These are phyloP conservation scores for Nemania diffusa DNA, from an alignment of 2,329 filamentous ascomycete genomes.

Conservation along the genomic window DNA sequence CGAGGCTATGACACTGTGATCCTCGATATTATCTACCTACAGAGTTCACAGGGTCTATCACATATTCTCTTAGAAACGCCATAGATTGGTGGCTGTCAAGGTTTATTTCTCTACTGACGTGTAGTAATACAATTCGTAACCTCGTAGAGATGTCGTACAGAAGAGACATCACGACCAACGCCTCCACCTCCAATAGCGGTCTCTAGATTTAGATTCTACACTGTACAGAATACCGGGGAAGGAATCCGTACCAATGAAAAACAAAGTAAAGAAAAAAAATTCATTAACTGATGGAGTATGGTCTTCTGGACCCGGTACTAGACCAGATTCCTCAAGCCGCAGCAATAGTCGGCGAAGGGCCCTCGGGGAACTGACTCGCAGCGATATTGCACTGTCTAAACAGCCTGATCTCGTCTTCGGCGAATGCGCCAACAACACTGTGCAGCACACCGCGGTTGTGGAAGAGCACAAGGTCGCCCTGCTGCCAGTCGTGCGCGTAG, in stretches of 20 bases:
- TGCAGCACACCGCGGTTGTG: slow-evolving; percentile 81
- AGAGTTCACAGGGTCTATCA: not conserved
- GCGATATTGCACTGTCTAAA: slow-evolving; percentile 85
- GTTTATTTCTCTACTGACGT: not conserved
- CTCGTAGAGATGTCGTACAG: not conserved
- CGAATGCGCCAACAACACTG: slow-evolving; percentile 79
- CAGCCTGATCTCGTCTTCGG: slow-evolving; percentile 76
- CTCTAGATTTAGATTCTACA: not conserved
- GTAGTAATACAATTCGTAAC: slow-evolving; percentile 1
- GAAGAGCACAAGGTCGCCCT: slow-evolving; percentile 81
- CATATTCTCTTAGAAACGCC: not conserved
- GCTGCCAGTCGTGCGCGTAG: slow-evolving; percentile 80
- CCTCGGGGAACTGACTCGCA: slow-evolving; percentile 67
- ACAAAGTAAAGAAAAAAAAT: not conserved
- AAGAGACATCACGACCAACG: not conserved
- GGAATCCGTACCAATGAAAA: not conserved
- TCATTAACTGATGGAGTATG: not conserved
- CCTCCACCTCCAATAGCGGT: not conserved
- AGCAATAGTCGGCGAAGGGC: slow-evolving; percentile 50
- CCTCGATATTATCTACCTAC: not conserved
- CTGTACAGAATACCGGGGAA: not conserved
- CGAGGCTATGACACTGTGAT: slow-evolving; percentile 6
- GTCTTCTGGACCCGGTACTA: not conserved
- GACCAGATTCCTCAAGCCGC: slow-evolving; percentile 14
- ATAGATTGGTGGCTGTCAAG: not conserved